These are phyloP conservation scores for Daldinia bambusicola DNA, from an alignment of 495 filamentous ascomycete genomes.

Conservation along the genomic window DNA sequence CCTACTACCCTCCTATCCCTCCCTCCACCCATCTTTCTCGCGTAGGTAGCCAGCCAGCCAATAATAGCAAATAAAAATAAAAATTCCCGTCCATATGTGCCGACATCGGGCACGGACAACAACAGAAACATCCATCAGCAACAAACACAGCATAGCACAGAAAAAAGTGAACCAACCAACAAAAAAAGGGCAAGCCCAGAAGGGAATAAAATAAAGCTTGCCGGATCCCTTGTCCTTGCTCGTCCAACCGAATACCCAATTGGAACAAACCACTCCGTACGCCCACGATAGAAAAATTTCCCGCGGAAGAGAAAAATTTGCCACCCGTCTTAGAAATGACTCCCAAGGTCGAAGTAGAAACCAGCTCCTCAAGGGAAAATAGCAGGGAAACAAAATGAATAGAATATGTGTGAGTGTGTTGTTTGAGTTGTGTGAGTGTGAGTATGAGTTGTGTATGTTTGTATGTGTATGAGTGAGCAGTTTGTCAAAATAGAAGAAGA, in stretches of 20 bases:
- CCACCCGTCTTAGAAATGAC: constrained; percentile 42
- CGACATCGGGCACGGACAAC: neutral
- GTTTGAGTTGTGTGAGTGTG: neutral
- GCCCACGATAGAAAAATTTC: constrained; percentile 16
- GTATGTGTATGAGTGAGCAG: neutral
- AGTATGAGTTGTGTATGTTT: constrained; percentile 3
- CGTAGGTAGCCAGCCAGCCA: neutral
- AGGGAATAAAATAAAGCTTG: constrained; percentile 24
- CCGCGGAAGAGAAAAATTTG: constrained; percentile 11
- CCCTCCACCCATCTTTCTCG: neutral
- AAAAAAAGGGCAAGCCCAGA: constrained; percentile 11
- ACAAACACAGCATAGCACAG: constrained; percentile 3
- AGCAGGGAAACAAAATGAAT: constrained; percentile 12
- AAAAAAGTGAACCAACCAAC: constrained; percentile 1
- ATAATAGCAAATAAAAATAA: neutral
- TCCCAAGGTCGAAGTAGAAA: constrained; percentile 40
- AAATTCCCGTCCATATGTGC: constrained; percentile 1
- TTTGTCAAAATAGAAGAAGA: constrained; percentile 3
- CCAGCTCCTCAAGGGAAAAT: constrained; percentile 25
- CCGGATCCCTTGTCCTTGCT: constrained; percentile 28
- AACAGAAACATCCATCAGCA: neutral
- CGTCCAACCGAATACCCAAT: constrained; percentile 30
- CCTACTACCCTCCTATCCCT: no score
- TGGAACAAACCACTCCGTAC: constrained; percentile 33
- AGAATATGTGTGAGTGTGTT: constrained; percentile 4